phyloP scores from a whole-genome alignment of 2,329 filamentous ascomycete genomes.

The Arthrobotrys sphaeroides region DNA sequence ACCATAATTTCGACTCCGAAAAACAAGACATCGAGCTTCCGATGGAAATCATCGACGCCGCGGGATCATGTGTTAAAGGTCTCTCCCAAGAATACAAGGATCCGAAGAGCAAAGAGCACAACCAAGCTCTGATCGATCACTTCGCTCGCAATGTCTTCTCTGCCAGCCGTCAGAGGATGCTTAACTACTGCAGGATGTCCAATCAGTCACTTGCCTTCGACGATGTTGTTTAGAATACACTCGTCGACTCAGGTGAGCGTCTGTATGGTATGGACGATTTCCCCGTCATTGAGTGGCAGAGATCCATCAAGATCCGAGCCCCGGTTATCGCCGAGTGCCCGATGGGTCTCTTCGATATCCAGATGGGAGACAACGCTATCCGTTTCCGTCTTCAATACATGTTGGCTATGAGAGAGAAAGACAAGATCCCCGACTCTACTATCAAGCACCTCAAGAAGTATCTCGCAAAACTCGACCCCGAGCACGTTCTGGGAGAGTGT shows the following conservation, averaged over 20 bases:
- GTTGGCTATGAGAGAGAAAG: conserved; percentile 36
- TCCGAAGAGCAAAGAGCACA: background rate
- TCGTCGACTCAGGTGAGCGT: conserved; percentile 38
- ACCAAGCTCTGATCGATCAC: conserved; percentile 16
- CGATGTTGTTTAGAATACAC: conserved; percentile 38
- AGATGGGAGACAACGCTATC: conserved; percentile 26
- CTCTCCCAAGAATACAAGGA: conserved; percentile 7
- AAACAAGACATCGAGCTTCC: conserved; percentile 17
- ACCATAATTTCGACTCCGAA: conserved; percentile 6
- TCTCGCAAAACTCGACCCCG: conserved; percentile 18
- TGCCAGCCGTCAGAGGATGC: conserved; percentile 13
- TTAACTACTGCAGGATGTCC: conserved; percentile 20
- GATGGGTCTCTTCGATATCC: conserved; percentile 29
- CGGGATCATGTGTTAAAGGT: conserved; percentile 1
- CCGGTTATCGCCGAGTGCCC: conserved; percentile 1
- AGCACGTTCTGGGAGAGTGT: conserved; percentile 14
- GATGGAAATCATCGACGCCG: conserved; percentile 28
- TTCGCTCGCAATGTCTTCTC: conserved; percentile 35
- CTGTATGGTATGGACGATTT: conserved; percentile 27
- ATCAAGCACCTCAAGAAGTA: conserved; percentile 6
- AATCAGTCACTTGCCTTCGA: conserved; percentile 29
- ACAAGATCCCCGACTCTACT: conserved; percentile 13
- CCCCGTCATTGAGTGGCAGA: background rate
- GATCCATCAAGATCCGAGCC: conserved; percentile 5
- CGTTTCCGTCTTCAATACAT: conserved; percentile 29